These are phyloP conservation scores for Chaetothyriales sp. DNA, from an alignment of 2,329 filamentous ascomycete genomes.

Conservation along the genomic window DNA sequence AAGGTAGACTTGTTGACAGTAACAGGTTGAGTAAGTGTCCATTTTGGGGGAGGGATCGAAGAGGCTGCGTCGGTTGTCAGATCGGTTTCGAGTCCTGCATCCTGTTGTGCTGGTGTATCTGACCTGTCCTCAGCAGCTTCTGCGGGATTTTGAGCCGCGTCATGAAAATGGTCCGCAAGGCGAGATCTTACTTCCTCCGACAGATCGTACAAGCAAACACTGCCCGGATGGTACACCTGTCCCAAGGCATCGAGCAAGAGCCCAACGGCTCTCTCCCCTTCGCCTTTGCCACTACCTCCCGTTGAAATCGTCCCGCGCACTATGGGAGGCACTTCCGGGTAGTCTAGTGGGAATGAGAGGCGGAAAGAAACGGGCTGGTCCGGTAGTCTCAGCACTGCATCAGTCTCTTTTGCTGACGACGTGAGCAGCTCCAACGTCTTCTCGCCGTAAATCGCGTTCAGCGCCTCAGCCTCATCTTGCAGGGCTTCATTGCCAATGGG, in stretches of 20 bases:
- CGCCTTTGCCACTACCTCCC: slow-evolving; percentile 54
- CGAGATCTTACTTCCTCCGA: slow-evolving; percentile 52
- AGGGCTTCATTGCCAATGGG: slow-evolving; percentile 25
- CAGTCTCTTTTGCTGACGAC: slow-evolving; percentile 20
- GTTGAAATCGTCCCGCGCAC: slow-evolving; percentile 70
- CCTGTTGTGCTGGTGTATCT: slow-evolving; percentile 6
- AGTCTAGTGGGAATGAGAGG: slow-evolving; percentile 56
- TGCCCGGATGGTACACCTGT: slow-evolving; percentile 55
- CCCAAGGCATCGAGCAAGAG: slow-evolving; percentile 54
- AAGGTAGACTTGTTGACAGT: slow-evolving; percentile 81
- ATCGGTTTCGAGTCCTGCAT: slow-evolving; percentile 1
- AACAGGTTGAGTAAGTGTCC: slow-evolving; percentile 61
- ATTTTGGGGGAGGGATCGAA: slow-evolving; percentile 39
- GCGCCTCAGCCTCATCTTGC: slow-evolving; percentile 34
- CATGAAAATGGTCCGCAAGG: slow-evolving; percentile 4
- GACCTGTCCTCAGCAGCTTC: slow-evolving; percentile 16
- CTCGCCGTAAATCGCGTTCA: slow-evolving; percentile 48
- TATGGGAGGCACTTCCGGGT: slow-evolving; percentile 60
- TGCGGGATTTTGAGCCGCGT: slow-evolving; percentile 11
- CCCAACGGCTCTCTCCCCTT: slow-evolving; percentile 57
- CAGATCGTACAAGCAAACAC: slow-evolving; percentile 83
- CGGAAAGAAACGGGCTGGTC: slow-evolving; percentile 39
- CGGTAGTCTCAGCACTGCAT: slow-evolving; percentile 54
- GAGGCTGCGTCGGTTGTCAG: slow-evolving; percentile 20
- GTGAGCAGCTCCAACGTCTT: slow-evolving; percentile 12